Evolutionary conservation across 306 rosid species (phyloP), one percentile per base, ranked within the genome.

Genomic region (Comarum palustre): DNA sequence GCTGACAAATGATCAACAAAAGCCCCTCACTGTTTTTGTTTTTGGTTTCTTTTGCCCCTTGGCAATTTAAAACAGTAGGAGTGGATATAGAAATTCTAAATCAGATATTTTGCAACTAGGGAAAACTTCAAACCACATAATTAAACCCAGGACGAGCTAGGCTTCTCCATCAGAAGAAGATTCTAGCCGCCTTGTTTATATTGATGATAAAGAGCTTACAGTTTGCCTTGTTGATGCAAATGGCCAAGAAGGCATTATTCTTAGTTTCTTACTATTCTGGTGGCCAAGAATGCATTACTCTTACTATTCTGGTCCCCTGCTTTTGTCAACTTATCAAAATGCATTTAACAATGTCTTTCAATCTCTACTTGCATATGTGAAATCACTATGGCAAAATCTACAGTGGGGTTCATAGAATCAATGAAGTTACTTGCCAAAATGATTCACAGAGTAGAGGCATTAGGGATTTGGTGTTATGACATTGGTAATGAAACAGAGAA

Each of bases 21-120:
- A 51, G 36, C 1, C 52, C 47, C 8, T n/a, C 31, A 1, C 14
- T 25, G 4, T 68, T 47, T 29, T 29, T 7, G 19, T 51, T 22
- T 73, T 57, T 5, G 20, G 16, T 59, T 59, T 29, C 20, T 59
- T 29, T 29, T 25, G 34, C 63, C 17, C 8, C 63, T 54, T 25
- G 62, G 32, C 62, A 57, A 57, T 57, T 55, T 25, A 19, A 71
- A 65, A 52, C 31, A 52, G 45, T 47, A n/a, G 75, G 70, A 47
- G 16, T 70, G 32, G 63, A 39, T 16, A 34, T 42, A 59, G 22
- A 27, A 77, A 70, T 19, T 61, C 71, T 63, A 38, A 31, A 31
- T 41, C 54, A 22, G 58, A 58, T 60, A 19, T 54, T 51, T 65
- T 25, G 2, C 55, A 5, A 8, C 48, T 14, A 41, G 42, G 43